Evolutionary conservation across 2,329 filamentous ascomycete species (phyloP).

Genomic region (Alternaria arbusti): DNA sequence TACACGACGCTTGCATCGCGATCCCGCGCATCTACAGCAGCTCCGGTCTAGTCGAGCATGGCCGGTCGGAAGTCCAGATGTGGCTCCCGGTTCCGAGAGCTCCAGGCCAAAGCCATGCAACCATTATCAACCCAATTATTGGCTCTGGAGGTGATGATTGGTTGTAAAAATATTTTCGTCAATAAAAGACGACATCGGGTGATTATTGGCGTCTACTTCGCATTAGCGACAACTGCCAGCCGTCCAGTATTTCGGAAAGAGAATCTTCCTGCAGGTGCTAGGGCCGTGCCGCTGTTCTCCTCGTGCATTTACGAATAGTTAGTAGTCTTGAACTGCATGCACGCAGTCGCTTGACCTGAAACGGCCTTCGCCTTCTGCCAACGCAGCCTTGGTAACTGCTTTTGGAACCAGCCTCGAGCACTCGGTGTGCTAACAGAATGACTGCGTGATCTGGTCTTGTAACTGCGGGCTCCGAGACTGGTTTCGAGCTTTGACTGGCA

Average conservation of each 20-base stretch:
- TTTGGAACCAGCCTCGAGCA: not conserved
- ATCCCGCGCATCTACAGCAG: constrained; percentile 21
- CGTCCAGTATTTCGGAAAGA: constrained; percentile 24
- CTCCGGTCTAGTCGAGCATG: not conserved
- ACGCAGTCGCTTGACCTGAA: constrained; percentile 18
- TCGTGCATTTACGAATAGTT: constrained; percentile 8
- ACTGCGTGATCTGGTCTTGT: not conserved
- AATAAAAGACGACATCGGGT: constrained; percentile 13
- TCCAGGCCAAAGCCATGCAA: constrained; percentile 9
- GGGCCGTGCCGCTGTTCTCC: constrained; percentile 18
- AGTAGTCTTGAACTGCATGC: constrained; percentile 13
- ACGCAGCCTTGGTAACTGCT: constrained; percentile 4
- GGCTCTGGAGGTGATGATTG: constrained; percentile 12
- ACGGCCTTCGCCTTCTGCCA: constrained; percentile 10
- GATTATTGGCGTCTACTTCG: constrained; percentile 17
- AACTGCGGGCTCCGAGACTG: not conserved
- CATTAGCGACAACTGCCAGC: constrained; percentile 31
- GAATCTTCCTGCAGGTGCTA: constrained; percentile 21
- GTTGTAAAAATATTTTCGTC: constrained; percentile 17
- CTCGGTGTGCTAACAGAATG: not conserved
- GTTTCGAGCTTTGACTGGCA: constrained; percentile 21
- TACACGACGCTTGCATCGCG: constrained; percentile 4
- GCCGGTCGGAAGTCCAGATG: constrained; percentile 20
- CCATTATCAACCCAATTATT: constrained; percentile 21
- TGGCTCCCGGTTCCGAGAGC: constrained; percentile 16